Evolutionary conservation across 192 early-diverging fungal genomes (phyloP).

Genomic region (Backusella westeae): DNA sequence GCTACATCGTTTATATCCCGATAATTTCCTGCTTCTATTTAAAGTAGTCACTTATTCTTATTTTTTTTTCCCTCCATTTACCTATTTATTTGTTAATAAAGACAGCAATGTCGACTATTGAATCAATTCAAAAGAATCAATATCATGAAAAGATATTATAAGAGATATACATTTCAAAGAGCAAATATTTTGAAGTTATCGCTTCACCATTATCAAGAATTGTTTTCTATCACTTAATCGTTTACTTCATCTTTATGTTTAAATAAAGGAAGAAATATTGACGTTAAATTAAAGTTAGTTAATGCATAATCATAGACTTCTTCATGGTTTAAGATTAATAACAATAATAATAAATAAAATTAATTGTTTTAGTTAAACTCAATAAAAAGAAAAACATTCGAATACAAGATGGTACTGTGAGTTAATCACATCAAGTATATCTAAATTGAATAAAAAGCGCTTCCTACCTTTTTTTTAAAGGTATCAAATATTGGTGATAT

Average conservation of each 20-base stretch:
- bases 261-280: neutral
- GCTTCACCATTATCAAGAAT: neutral
- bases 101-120: neutral
- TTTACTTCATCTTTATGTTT: neutral
- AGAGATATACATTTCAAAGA: neutral
- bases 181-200: neutral
- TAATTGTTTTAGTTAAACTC: too few relatives aligned
- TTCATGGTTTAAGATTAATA: too few relatives aligned
- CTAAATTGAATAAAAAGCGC: too few relatives aligned
- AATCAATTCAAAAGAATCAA: neutral
- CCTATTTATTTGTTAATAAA: neutral
- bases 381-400: too few relatives aligned
- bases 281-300: neutral
- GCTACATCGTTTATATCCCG: neutral
- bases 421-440: too few relatives aligned
- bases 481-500: too few relatives aligned
- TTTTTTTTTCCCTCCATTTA: neutral
- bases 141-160: neutral
- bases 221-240: neutral
- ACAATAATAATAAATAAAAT: too few relatives aligned
- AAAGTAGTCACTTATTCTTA: neutral
- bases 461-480: too few relatives aligned
- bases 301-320: too few relatives aligned
- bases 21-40: neutral
- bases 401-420: too few relatives aligned